Evolutionary conservation across 1,139 yeast species (phyloP).

Genomic region (Yamadazyma songkhlaensis): DNA sequence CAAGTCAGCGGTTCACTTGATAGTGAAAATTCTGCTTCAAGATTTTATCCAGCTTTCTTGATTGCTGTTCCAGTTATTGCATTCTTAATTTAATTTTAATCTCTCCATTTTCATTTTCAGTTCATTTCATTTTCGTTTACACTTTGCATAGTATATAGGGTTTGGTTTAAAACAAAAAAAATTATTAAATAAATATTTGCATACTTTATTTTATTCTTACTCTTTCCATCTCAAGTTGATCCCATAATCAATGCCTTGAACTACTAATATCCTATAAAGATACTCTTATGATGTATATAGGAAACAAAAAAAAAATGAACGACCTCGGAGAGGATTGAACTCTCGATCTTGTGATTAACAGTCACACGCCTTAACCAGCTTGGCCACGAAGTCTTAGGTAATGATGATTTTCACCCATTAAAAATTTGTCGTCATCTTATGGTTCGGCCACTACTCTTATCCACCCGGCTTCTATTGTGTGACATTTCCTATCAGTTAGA

Average conservation of each 20-base stretch:
- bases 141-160: conserved; percentile 2
- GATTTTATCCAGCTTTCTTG: conserved; percentile 2
- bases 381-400: conserved; percentile 48
- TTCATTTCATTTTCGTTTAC: conserved; percentile 3
- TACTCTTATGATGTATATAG: too few species aligned
- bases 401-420: not conserved
- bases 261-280: too few species aligned
- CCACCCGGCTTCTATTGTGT: too few species aligned
- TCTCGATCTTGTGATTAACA: conserved; percentile 49
- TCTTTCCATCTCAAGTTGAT: too few species aligned
- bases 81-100: conserved; percentile 4
- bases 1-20: conserved; percentile 5
- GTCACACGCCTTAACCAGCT: conserved; percentile 58
- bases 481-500: too few species aligned
- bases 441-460: too few species aligned
- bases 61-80: conserved; percentile 4
- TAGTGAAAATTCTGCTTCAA: conserved; percentile 1
- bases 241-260: too few species aligned
- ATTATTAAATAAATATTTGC: not conserved
- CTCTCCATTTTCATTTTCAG: not conserved
- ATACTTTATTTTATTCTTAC: not conserved
- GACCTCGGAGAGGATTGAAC: conserved; percentile 48
- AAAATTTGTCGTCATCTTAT: not conserved
- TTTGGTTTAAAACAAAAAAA: conserved; percentile 1
- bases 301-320: conserved; percentile 14